Evolutionary conservation across 768 basidiomycete species (phyloP).

Genomic region (Lentinula lateritia): DNA sequence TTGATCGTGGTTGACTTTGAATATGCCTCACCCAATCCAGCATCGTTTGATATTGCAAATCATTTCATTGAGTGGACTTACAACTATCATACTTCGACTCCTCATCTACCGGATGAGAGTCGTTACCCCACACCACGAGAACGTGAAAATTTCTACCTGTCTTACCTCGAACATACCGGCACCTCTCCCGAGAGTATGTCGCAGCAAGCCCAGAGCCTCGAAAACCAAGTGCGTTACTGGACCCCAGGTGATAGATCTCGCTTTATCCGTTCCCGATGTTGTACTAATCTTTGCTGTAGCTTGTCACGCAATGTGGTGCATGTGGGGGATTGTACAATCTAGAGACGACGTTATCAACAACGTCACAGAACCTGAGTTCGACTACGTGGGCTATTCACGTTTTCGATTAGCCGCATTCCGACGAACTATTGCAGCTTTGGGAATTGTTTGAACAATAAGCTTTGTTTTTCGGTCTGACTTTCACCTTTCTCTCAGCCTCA

Average conservation of each 20-base stretch:
- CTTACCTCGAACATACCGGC: conserved; percentile 64
- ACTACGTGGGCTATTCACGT: conserved; percentile 80
- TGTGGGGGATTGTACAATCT: conserved; percentile 94
- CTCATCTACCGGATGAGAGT: conserved; percentile 57
- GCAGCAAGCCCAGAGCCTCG: conserved; percentile 48
- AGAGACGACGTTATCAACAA: conserved; percentile 62
- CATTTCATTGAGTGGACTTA: conserved; percentile 98
- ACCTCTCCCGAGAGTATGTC: conserved; percentile 21
- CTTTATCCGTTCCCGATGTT: not conserved
- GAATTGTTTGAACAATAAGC: conserved; percentile 11
- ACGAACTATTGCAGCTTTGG: conserved; percentile 45
- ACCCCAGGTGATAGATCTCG: conserved; percentile 40
- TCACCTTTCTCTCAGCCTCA: not conserved
- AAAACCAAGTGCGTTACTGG: conserved; percentile 81
- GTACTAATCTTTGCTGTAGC: conserved; percentile 24
- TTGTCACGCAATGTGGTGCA: conserved; percentile 86
- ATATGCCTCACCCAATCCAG: conserved; percentile 89
- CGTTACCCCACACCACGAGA: conserved; percentile 71
- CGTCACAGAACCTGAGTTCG: conserved; percentile 70
- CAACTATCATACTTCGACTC: conserved; percentile 70
- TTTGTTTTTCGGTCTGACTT: not conserved
- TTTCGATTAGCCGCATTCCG: conserved; percentile 64
- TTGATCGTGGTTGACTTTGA: conserved; percentile 98
- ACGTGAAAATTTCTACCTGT: conserved; percentile 77
- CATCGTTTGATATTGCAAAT: conserved; percentile 94